Percentiles rank a stretch among this genome's conserved stretches.
phyloP scores from a whole-genome alignment of 2,329 filamentous ascomycete genomes.

The Colletotrichum sp. region DNA sequence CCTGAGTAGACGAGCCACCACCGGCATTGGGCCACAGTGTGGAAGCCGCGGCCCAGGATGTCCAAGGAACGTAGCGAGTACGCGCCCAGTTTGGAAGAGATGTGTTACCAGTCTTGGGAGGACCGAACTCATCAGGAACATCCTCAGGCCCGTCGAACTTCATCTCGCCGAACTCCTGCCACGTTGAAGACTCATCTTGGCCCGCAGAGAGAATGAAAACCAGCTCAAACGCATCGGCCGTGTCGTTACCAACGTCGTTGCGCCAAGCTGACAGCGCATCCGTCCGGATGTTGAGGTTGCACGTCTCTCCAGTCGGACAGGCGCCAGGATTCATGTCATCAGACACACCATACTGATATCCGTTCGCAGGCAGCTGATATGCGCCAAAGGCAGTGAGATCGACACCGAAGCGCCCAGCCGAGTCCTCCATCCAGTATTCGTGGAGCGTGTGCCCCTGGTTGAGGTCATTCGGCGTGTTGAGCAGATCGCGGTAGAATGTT shows the following conservation, averaged over 20 bases:
- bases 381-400: constrained; percentile 57
- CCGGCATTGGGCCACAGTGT: constrained; percentile 60
- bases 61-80: constrained; percentile 59
- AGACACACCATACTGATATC: constrained; percentile 57
- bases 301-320: constrained; percentile 46
- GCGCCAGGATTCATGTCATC: constrained; percentile 51
- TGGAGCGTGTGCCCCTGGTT: constrained; percentile 58
- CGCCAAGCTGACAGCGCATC: constrained; percentile 56
- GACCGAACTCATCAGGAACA: constrained; percentile 53
- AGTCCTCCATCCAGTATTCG: constrained; percentile 64
- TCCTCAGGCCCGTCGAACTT: constrained; percentile 51
- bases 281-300: constrained; percentile 51
- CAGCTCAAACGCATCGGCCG: constrained; percentile 51
- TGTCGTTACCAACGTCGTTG: constrained; percentile 54
- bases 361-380: constrained; percentile 50
- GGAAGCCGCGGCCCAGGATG: constrained; percentile 55
- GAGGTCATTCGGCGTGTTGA: constrained; percentile 53
- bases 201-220: constrained; percentile 60
- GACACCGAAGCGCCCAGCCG: constrained; percentile 55
- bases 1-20: constrained; percentile 56
- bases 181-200: constrained; percentile 59
- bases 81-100: constrained; percentile 47
- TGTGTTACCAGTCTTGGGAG: constrained; percentile 40
- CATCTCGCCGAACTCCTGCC: constrained; percentile 64
- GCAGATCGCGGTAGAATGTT: constrained; percentile 52